Base-by-base conservation (phyloP, 768 basidiomycete genomes). In the Trametes elegans region DNA sequence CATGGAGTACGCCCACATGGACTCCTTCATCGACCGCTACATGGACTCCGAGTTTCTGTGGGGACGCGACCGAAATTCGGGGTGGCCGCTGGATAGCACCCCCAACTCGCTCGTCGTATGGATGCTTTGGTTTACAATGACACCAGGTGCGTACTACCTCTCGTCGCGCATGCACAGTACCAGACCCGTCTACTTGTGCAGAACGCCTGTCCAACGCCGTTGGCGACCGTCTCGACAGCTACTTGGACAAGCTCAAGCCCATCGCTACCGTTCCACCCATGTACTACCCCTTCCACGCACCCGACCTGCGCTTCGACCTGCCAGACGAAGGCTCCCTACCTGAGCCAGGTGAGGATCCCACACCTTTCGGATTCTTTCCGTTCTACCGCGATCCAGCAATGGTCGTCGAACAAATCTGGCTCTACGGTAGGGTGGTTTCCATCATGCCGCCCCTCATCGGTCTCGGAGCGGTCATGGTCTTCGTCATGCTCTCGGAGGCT, bases 41-140 rank as follows among this genome's bases (percentile, higher is more conserved):
- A 65, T 84, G 31, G 74, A 73, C 28, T 63, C 63, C n/a, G 74
- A 76, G 7, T n/a, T n/a, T n/a, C 71, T 85, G 24, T 79, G 79
- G 72, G 72, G 77, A 29, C 52, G 65, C 2, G 63, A 66, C 21
- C 4, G 23, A 10, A 52, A 71, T 55, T 63, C 76, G 38, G 83
- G 82, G 2, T 87, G 87, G 85, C 84, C 85, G 0, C 61, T 68
- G 1, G 84, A 86, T 32, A 80, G 64, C 45, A 63, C 71, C 4
- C 40, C 71, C 24, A 81, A 79, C 55, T 69, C 82, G 0, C 77
- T 82, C 46, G 82, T 79, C 0, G 55, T 88, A 14, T 88, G 85
- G 83, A 49, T 86, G 1, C 66, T 82, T 48, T 89, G 87, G 87
- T 73, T 84, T 62, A 76, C 79, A 28, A 79, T 76, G 10, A 78